Percentiles rank a stretch among this genome's conserved stretches.
Conservation (phyloP, 2,329 filamentous ascomycete genomes). For the Apiospora malaysiana region DNA sequence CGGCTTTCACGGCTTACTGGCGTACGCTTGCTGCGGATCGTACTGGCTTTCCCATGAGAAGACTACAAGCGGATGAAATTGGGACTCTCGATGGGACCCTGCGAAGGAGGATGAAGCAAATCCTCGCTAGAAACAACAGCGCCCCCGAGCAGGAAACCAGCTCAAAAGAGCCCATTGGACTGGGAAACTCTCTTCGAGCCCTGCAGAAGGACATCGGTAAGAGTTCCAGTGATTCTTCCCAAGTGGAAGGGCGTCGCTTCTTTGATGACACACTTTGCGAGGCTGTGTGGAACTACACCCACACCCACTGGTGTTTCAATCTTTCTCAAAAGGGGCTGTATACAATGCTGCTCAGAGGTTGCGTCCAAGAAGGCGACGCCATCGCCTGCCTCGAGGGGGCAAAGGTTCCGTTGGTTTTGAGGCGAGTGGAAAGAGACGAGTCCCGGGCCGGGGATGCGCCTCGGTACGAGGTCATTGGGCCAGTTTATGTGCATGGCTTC, state of each 20-base stretch:
- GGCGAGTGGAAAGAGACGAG: background rate
- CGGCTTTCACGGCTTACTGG: background rate
- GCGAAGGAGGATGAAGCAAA: background rate
- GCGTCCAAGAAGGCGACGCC: background rate
- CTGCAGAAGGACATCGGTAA: background rate
- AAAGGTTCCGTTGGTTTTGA: background rate
- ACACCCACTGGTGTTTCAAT: background rate
- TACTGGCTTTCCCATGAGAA: background rate
- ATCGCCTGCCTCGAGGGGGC: background rate
- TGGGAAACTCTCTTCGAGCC: background rate
- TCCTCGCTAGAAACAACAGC: background rate
- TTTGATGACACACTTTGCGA: background rate
- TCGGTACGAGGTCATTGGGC: background rate
- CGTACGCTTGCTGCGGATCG: background rate
- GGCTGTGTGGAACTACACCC: background rate
- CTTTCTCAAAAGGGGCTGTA: background rate
- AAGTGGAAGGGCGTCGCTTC: background rate
- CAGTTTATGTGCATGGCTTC: background rate
- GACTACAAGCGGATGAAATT: background rate
- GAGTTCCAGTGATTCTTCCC: too few species aligned
- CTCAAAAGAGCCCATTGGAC: background rate
- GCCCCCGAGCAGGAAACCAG: background rate
- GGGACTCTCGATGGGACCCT: background rate
- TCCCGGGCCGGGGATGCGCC: background rate
- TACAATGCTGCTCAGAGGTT: background rate